These are phyloP conservation scores for Pharus latifolius DNA, from an alignment of 176 grass and related monocot genomes.

Conservation along the genomic window DNA sequence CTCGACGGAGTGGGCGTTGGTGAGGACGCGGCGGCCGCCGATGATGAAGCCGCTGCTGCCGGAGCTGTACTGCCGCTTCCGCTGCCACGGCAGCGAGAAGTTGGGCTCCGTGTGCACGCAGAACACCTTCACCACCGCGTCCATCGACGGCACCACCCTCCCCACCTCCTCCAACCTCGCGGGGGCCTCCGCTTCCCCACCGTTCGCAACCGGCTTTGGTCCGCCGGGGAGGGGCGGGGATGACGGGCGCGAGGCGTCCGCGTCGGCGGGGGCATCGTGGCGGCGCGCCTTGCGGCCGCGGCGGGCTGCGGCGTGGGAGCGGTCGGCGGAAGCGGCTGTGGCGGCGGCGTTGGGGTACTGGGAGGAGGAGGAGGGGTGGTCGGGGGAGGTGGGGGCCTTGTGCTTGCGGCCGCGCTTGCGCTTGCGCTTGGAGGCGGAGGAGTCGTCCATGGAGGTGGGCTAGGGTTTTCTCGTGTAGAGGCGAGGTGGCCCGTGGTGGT, in stretches of 20 bases:
- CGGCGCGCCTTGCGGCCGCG: conserved; percentile 39
- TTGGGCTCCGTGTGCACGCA: conserved; percentile 94
- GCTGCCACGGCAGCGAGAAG: conserved; percentile 90
- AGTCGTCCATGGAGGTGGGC: conserved; percentile 29
- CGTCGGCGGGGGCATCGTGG: conserved; percentile 16
- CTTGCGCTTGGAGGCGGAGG: conserved; percentile 38
- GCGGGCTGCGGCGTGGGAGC: background rate
- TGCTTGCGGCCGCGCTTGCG: conserved; percentile 47
- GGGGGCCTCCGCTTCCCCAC: conserved; percentile 5
- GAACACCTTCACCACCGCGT: conserved; percentile 96
- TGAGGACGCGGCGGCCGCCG: conserved; percentile 65
- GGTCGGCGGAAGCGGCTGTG: background rate
- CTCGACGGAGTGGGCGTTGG: conserved; percentile 91
- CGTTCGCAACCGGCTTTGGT: conserved; percentile 16
- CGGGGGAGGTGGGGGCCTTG: conserved; percentile 14
- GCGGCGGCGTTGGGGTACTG: background rate
- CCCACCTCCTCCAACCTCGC: conserved; percentile 61
- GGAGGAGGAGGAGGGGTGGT: background rate
- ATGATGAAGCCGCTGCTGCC: conserved; percentile 92
- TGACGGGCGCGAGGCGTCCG: background rate
- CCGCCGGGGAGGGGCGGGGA: conserved; percentile 17
- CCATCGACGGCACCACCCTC: conserved; percentile 77
- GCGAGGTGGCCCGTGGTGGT: background rate
- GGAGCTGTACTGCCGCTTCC: conserved; percentile 87
- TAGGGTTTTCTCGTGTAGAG: conserved; percentile 29